Evolutionary conservation across 1,284 basidiomycete species (phyloP), one percentile per base, ranked within the genome.

Genomic region (Porphyrellus sp.): DNA sequence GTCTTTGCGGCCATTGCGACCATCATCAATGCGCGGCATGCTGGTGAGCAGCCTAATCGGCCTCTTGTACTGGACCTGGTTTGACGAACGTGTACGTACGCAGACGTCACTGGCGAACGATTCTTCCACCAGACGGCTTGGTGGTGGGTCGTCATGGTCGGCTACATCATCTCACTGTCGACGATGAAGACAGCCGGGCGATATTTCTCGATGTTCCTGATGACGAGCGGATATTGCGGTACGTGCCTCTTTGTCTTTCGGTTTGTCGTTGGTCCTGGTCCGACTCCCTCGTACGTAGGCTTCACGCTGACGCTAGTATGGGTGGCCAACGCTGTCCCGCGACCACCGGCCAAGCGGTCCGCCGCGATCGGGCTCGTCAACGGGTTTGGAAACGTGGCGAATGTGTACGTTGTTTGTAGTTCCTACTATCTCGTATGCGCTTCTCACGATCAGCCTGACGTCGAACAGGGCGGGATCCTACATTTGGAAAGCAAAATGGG

Each of bases 181-280:
- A 86, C 85, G 0, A 76, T 77, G 68, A 73, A 71, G 5, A 73
- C 75, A 5, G 77, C 72, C 0, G 82, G 74, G 5, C 77, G 86
- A 46, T 88, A 89, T 57, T 70, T 87, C 37, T 75, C 79, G 0
- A 71, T 87, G 63, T 88, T 87, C 71, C 69, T 85, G 18, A 83
- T 86, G 82, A 77, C 83, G 0, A 63, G 63, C 41, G 79, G 81
- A 25, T 80, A 79, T 58, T 71, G 71, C 18, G 82, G 82, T 80
- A 34, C 46, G 77, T 70, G 15, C 25, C n/a, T n/a, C n/a, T n/a
- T n/a, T n/a, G n/a, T n/a, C n/a, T n/a, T 5, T 16, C 12, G 13
- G 7, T n/a, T 5, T 11, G 12, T 12, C 21, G 12, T 35, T 6
- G 16, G 3, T 25, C 35, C 12, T 28, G 13, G 20, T 44, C 30